Evolutionary conservation across 805 yeast species (phyloP).

Genomic region (Lipomyces spencermartinsiae): DNA sequence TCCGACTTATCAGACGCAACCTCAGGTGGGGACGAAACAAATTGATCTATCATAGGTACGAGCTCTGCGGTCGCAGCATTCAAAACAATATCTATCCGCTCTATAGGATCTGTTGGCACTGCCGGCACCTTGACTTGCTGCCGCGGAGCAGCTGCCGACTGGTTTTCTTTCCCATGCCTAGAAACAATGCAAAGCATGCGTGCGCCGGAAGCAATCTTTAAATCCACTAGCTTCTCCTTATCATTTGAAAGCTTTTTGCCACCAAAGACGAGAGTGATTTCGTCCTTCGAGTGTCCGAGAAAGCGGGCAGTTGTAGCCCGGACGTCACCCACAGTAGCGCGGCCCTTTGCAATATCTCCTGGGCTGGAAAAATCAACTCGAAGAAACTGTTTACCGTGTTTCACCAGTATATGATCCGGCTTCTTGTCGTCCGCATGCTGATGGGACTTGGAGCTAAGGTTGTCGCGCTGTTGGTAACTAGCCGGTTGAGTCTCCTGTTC

Average conservation of each 20-base stretch:
- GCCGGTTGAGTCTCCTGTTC: conserved; percentile 2
- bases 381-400: conserved; percentile 32
- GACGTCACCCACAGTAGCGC: conserved; percentile 40
- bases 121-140: conserved; percentile 18
- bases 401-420: conserved; percentile 35
- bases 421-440: conserved; percentile 1
- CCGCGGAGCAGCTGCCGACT: not conserved
- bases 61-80: conserved; percentile 26
- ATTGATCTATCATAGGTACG: conserved; percentile 31
- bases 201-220: conserved; percentile 26
- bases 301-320: conserved; percentile 35
- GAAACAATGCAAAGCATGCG: conserved; percentile 29
- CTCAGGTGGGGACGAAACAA: conserved; percentile 23
- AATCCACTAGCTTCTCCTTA: conserved; percentile 20
- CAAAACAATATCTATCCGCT: conserved; percentile 30
- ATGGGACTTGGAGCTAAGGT: conserved; percentile 7
- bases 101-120: conserved; percentile 27
- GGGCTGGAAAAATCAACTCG: conserved; percentile 34
- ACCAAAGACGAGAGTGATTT: conserved; percentile 30
- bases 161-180: conserved; percentile 4
- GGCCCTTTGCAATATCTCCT: conserved; percentile 37
- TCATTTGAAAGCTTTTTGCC: conserved; percentile 40
- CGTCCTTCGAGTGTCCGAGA: conserved; percentile 26
- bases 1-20: conserved; percentile 16
- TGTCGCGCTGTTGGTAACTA: not conserved